Base-by-base conservation (phyloP, 495 filamentous ascomycete species). In the Tuber brumale region DNA sequence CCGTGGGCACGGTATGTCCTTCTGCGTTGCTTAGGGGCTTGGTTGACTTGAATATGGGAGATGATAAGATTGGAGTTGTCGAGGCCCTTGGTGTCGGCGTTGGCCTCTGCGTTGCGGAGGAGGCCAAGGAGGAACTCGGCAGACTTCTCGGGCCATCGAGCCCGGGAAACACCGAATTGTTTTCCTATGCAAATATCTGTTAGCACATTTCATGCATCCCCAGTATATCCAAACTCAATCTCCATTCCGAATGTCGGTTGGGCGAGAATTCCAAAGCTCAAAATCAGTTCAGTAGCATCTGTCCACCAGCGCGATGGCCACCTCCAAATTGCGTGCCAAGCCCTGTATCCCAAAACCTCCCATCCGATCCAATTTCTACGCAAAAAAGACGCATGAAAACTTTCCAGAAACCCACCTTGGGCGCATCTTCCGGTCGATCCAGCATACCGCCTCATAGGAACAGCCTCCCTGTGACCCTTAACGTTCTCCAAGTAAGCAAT, bases 11-110 rank as follows among this genome's bases (percentile, higher is more conserved):
- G 94, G 91, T 98, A 99, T 83, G 95, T 99, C 83, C 95, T 91
- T 86, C 95, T 90, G 84, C 95, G 89, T 87, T 97, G 94, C 90
- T 97, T 97, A 83, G 95, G 95, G 77, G 95, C 95, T 89, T 99
- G 95, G 91, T 98, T 98, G 88, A 98, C 96, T 88, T 98, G 95
- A 87, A 99, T 98, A 90, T 97, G 95, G 92, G 97, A 96, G 86
- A 99, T 92, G 83, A 97, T 87, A 79, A 99, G 89, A 88, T 94
- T 96, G 88, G 90, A 89, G 82, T 93, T 97, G 87, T 99, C 95
- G 82, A 99, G 93, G 85, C 96, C 95, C 90, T 98, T 98, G 86
- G 93, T 92, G 83, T 98, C 96, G 84, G 95, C 95, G 87, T 99
- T 99, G 87, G 95, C 92, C 89, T 97, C 95, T 76, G 95, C 95